Percentiles rank a stretch among this genome's conserved stretches.
These are phyloP conservation scores for Oemleria cerasiformis DNA, from an alignment of 306 rosid genomes.

Conservation along the genomic window DNA sequence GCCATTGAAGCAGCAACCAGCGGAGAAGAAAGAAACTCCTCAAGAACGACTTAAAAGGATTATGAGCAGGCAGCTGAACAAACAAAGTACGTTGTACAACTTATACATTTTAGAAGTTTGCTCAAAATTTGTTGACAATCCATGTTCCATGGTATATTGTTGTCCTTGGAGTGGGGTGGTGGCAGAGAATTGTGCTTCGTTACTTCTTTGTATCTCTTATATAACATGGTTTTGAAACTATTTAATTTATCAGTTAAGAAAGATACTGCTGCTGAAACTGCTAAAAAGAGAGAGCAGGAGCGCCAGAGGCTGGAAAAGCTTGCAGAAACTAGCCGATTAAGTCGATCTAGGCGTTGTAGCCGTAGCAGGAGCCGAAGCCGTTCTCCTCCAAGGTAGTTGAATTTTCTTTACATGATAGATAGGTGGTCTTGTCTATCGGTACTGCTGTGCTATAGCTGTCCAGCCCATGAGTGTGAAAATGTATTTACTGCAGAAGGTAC, in stretches of 20 bases:
- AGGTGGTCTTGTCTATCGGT: neutral
- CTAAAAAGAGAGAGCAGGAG: slow-evolving; percentile 89
- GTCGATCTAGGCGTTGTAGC: slow-evolving; percentile 69
- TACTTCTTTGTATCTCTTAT: neutral
- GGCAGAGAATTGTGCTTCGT: neutral
- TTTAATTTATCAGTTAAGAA: slow-evolving; percentile 68
- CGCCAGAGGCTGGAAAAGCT: slow-evolving; percentile 92
- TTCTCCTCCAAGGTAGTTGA: slow-evolving; percentile 72
- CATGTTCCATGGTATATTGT: neutral
- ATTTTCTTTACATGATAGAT: neutral
- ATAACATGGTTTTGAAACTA: neutral
- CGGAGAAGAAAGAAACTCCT: slow-evolving; percentile 98
- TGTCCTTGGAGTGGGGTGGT: neutral
- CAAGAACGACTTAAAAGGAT: slow-evolving; percentile 98
- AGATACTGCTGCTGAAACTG: slow-evolving; percentile 89
- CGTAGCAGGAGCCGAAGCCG: slow-evolving; percentile 77
- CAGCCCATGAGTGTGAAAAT: neutral
- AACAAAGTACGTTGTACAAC: slow-evolving; percentile 63
- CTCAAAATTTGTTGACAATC: neutral
- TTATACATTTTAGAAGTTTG: slow-evolving; percentile 22
- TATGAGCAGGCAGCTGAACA: slow-evolving; percentile 91
- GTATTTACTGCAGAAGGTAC: slow-evolving; percentile 54
- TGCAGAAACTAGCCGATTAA: slow-evolving; percentile 83
- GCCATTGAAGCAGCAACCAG: slow-evolving; percentile 61
- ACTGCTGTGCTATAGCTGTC: neutral